Percentiles rank a stretch among this genome's conserved stretches.
These are phyloP conservation scores for Sparassis latifolia DNA, from an alignment of 1,284 basidiomycete species.

Conservation along the genomic window DNA sequence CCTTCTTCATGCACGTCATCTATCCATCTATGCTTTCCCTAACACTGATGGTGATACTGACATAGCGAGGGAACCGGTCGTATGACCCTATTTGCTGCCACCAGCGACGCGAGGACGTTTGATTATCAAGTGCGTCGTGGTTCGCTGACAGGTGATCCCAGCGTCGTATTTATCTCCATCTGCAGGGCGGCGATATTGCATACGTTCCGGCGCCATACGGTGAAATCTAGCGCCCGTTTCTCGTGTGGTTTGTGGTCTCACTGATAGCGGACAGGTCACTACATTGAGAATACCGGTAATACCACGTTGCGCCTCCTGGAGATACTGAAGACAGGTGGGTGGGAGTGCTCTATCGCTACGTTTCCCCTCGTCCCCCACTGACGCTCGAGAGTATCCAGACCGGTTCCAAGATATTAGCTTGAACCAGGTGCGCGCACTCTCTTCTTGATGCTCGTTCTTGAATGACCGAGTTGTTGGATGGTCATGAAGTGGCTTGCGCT, in stretches of 20 bases:
- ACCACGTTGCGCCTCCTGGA: conserved; percentile 53
- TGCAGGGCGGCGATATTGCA: conserved; percentile 51
- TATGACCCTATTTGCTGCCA: conserved; percentile 58
- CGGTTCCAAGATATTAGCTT: conserved; percentile 24
- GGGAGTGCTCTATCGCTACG: not conserved
- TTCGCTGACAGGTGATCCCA: not conserved
- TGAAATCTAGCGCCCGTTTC: conserved; percentile 10
- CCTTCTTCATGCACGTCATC: conserved; percentile 20
- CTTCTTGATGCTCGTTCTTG: not conserved
- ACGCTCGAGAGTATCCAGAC: conserved; percentile 8
- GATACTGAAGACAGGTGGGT: conserved; percentile 49
- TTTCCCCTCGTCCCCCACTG: not conserved
- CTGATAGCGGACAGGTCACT: conserved; percentile 41
- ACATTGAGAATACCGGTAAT: conserved; percentile 66
- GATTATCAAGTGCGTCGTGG: conserved; percentile 44
- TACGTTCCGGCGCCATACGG: conserved; percentile 48
- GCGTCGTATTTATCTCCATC: not conserved
- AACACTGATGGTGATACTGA: too few relatives aligned
- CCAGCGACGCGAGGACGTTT: conserved; percentile 59
- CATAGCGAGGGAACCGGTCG: conserved; percentile 49
- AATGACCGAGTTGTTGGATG: not conserved
- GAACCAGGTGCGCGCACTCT: conserved; percentile 18
- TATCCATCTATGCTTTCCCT: not conserved
- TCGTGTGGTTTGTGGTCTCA: conserved; percentile 2
- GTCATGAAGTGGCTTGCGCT: conserved; percentile 31